A percentile compares a stretch with the other conserved stretches of the same genome.
These are phyloP conservation scores for Paramyrothecium roridum DNA, from an alignment of 2,329 filamentous ascomycete genomes.

Conservation along the genomic window DNA sequence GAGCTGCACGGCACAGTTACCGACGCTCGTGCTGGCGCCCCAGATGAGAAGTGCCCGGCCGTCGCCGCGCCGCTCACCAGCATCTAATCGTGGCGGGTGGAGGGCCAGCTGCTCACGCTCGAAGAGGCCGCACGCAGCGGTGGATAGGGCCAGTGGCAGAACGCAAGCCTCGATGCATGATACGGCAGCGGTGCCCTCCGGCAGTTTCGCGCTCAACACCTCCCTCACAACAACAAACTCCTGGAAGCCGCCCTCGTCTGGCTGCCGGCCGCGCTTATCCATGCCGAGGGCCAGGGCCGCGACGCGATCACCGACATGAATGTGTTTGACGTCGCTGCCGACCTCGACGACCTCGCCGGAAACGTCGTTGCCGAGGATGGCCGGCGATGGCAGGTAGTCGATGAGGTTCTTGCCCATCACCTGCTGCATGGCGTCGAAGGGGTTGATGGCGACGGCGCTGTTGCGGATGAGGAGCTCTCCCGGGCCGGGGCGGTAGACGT, in stretches of 20 bases:
- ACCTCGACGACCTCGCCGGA: constrained; percentile 17
- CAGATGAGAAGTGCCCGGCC: constrained; percentile 23
- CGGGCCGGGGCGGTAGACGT: not conserved
- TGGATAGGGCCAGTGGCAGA: constrained; percentile 10
- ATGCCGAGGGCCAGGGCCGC: constrained; percentile 4
- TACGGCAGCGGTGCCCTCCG: not conserved
- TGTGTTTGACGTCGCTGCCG: constrained; percentile 14
- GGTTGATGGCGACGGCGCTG: constrained; percentile 18
- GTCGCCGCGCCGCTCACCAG: not conserved
- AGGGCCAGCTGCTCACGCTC: constrained; percentile 13
- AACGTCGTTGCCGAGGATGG: constrained; percentile 11
- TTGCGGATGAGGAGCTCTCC: constrained; percentile 14
- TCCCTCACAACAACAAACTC: constrained; percentile 3
- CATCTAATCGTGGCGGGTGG: constrained; percentile 6
- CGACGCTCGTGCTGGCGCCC: constrained; percentile 45
- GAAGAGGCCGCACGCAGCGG: constrained; percentile 12
- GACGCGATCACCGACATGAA: constrained; percentile 20
- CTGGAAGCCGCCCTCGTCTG: constrained; percentile 5
- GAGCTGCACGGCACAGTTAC: constrained; percentile 42
- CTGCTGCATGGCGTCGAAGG: constrained; percentile 19
- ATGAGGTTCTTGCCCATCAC: constrained; percentile 17
- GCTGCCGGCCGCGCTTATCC: not conserved
- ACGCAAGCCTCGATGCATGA: constrained; percentile 6
- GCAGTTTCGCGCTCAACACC: constrained; percentile 4
- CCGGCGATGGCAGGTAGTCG: constrained; percentile 7